Conservation (phyloP, 805 yeast species). For the Yarrowia divulgata region DNA sequence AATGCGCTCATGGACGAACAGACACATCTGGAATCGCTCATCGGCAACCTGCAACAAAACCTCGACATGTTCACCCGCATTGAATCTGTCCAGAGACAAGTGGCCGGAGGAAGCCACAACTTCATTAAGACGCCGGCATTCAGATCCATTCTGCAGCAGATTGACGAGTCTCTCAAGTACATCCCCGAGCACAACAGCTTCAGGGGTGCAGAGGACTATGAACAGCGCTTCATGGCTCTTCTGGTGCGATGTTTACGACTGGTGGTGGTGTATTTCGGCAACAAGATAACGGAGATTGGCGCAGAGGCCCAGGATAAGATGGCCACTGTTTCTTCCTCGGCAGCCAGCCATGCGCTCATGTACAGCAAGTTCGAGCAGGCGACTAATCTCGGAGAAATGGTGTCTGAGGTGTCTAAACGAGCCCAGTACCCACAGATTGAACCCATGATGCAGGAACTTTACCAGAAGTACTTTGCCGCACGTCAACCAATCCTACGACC, state of each 20-base stretch:
- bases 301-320: conserved; percentile 23
- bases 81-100: conserved; percentile 58
- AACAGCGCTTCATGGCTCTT: conserved; percentile 79
- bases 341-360: conserved; percentile 57
- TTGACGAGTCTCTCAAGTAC: conserved; percentile 74
- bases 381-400: conserved; percentile 51
- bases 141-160: conserved; percentile 58
- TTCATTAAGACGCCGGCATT: conserved; percentile 53
- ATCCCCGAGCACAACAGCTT: conserved; percentile 63
- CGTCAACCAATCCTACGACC: conserved; percentile 60
- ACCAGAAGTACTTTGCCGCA: conserved; percentile 65
- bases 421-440: conserved; percentile 61
- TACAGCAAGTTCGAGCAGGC: conserved; percentile 67
- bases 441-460: conserved; percentile 73
- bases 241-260: conserved; percentile 80
- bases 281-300: conserved; percentile 51
- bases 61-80: conserved; percentile 71
- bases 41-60: conserved; percentile 56
- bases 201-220: conserved; percentile 72
- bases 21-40: conserved; percentile 53
- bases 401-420: conserved; percentile 53
- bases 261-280: conserved; percentile 67
- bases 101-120: conserved; percentile 34
- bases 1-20: conserved; percentile 59
- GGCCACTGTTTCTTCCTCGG: conserved; percentile 38